Evolutionary conservation across 495 filamentous ascomycete species (phyloP).

Genomic region (Aspergillus asperescens): DNA sequence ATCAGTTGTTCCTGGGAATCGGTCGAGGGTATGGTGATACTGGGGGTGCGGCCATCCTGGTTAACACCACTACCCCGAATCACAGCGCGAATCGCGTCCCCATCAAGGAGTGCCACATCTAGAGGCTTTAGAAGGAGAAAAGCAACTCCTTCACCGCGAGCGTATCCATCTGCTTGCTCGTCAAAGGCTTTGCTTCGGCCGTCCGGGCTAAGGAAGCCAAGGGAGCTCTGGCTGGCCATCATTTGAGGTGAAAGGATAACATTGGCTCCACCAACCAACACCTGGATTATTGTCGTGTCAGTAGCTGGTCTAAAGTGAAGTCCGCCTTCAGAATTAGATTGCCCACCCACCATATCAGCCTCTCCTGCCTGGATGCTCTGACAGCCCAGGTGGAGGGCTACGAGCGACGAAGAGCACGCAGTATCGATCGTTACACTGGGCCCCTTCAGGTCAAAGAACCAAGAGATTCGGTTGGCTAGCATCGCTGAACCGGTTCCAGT

Average conservation of each 20-base stretch:
- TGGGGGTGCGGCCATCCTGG: conserved; percentile 41
- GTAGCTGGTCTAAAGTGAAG: conserved; percentile 22
- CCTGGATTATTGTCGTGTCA: conserved; percentile 9
- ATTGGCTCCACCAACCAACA: no score
- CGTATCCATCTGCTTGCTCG: conserved; percentile 31
- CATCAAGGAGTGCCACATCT: conserved; percentile 28
- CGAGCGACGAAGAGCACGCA: conserved; percentile 43
- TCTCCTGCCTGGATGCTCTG: conserved; percentile 17
- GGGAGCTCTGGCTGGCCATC: no score
- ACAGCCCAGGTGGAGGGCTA: conserved; percentile 37
- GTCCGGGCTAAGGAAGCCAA: conserved; percentile 24
- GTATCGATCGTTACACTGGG: conserved; percentile 41
- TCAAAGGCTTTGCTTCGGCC: conserved; percentile 35
- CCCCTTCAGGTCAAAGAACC: conserved; percentile 37
- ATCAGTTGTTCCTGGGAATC: conserved; percentile 16
- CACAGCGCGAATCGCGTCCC: conserved; percentile 38
- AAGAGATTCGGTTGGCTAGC: conserved; percentile 38
- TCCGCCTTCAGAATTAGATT: conserved; percentile 31
- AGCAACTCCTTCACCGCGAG: conserved; percentile 29
- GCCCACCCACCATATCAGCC: conserved; percentile 6
- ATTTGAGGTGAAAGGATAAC: no score
- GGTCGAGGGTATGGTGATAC: conserved; percentile 37
- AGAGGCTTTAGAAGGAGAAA: conserved; percentile 37
- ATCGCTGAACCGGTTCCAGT: conserved; percentile 44
- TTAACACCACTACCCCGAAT: conserved; percentile 40